Evolutionary conservation across 2,329 filamentous ascomycete genomes (phyloP), one percentile per base, ranked within the genome.

Genomic region (Fusarium protoensiforme): DNA sequence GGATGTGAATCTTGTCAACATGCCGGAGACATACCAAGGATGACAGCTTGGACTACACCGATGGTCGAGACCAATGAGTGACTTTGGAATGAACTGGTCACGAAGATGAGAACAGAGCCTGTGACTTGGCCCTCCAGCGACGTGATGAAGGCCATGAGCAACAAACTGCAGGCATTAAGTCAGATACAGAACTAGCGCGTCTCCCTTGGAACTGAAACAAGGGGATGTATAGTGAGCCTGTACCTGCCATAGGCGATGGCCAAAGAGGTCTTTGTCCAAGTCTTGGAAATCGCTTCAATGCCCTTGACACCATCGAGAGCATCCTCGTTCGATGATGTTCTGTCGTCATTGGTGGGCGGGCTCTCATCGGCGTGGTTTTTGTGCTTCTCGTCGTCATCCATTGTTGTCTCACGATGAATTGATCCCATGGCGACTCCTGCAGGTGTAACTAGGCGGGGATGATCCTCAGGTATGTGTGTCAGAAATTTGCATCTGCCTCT

Each of bases 31-130:
- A n/a, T 43, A 62, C 60, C 60, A 20, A 62, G 60, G 5, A 62
- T 36, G 4, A 84, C 81, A 57, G 79, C 82, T n/a, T 84, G 79
- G 4, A 88, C 82, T 54, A 88, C 85, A 22, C 82, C 80, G 53
- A 86, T 83, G 4, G 86, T 83, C 2, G 84, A 82, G 33, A 87
- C 78, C 7, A 87, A 78, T 9, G 86, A 87, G 72, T 88, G 87
- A 10, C 80, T 75, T 27, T 81, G 75, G 69, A 87, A 88, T 38
- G 68, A 69, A 56, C 77, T 79, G 4, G 78, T 78, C 24, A 78
- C 77, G 43, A 77, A 78, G 4, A 75, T 61, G 9, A 69, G 65
- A 53, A 78, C 74, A 3, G 72, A 69, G 27, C 68, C 71, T 31
- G 70, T 72, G 13, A 77, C 72, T 58, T 75, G 71, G n/a, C 65